Evolutionary conservation across 352 stramenopile species (phyloP), one percentile per base, ranked within the genome.

Genomic region (Globisporangium acanthophoron): DNA sequence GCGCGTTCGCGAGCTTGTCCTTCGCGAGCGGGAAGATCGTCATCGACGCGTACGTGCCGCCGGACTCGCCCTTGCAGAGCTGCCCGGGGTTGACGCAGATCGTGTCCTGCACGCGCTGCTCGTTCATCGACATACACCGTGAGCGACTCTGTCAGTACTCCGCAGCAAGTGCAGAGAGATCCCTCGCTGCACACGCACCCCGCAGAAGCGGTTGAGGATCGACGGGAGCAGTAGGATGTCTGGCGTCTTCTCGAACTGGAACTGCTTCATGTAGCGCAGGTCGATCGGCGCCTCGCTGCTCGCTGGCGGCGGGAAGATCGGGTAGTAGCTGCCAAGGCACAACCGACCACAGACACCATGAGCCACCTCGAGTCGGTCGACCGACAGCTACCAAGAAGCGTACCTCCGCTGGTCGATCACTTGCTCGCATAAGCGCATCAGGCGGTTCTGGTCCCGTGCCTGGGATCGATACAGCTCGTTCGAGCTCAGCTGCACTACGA

Each of bases 221-320:
- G 94, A 98, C 31, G 96, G 96, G 20, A 98, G 66, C 52, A 99
- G 73, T 40, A 99, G 69, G 21, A 99, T 73, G 71, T 99, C 97
- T 0, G 97, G 97, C 1, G 84, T 96, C 43, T 90, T 71, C 29
- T 94, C 85, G 52, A 99, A 92, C 61, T 90, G 73, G 62, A 91
- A 98, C 55, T 97, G 71, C 41, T 94, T 82, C 65, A 94, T 87
- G 61, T 97, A 93, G 24, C 87, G 80, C 45, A 98, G 66, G 67
- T 99, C 96, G 52, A 98, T 81, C 45, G 93, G 90, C 0, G 75
- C 81, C 31, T 92, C 80, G 46, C 68, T 75, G 44, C 56, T 80
- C 16, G 78, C 56, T 3, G 79, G 80, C 13, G 82, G 83, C 8
- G 85, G 85, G 53, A 93, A 94, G 37, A 92, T 76, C 3, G 85